Evolutionary conservation across 2,329 filamentous ascomycete species (phyloP).

Genomic region (Tolypocladium album): DNA sequence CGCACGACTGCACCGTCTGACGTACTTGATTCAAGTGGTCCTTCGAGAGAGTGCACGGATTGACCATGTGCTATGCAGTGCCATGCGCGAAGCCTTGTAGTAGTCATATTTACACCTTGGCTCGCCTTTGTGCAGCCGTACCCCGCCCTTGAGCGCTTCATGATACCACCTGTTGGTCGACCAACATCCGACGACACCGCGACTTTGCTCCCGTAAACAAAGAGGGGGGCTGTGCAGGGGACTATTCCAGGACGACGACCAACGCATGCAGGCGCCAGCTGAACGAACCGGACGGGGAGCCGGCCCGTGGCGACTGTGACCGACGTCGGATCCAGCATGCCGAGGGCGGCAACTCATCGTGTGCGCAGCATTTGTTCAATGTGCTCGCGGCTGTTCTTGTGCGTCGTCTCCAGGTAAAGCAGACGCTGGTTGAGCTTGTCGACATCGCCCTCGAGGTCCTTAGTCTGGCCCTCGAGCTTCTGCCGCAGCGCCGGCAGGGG

Average conservation of each 20-base stretch:
- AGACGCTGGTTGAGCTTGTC: conserved; percentile 77
- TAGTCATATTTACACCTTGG: neutral
- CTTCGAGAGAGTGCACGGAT: too few species aligned
- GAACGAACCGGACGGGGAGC: neutral
- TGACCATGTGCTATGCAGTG: neutral
- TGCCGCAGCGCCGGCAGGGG: conserved; percentile 63
- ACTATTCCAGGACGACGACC: neutral
- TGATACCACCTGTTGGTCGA: neutral
- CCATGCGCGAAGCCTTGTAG: neutral
- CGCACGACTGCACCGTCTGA: neutral
- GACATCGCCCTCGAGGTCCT: conserved; percentile 67
- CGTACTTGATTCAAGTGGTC: too few species aligned
- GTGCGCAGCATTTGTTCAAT: conserved; percentile 74
- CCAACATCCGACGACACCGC: neutral
- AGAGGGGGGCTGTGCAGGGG: neutral
- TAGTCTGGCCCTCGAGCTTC: conserved; percentile 64
- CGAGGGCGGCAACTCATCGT: conserved; percentile 18
- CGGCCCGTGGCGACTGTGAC: neutral
- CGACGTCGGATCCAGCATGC: neutral
- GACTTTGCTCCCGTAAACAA: neutral
- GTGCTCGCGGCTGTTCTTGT: conserved; percentile 86
- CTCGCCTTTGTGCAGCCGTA: neutral
- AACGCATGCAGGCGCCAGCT: neutral
- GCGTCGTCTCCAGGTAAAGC: conserved; percentile 87
- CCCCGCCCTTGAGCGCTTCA: neutral